Percentiles rank a stretch among this genome's conserved stretches.
Evolutionary conservation across 345 rosid species (phyloP).

Genomic region (Crucihimalaya himalaica): DNA sequence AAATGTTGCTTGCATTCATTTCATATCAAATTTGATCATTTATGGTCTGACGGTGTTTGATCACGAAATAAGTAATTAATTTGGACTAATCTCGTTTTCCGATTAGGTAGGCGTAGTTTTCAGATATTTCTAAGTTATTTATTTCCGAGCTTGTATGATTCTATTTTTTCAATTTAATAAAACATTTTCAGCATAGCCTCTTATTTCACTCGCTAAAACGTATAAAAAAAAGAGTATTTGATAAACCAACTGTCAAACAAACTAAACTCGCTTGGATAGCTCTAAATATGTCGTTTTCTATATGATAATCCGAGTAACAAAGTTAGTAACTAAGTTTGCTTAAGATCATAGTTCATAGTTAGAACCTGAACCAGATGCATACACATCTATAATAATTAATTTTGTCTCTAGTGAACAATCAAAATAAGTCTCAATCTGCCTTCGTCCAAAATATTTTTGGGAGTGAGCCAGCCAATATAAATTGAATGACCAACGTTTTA

Average conservation of each 20-base stretch:
- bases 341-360: slow-evolving; percentile 18
- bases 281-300: neutral
- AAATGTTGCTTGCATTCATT: neutral
- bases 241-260: neutral
- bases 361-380: slow-evolving; percentile 29
- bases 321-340: neutral
- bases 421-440: slow-evolving; percentile 19
- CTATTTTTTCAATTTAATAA: neutral
- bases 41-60: neutral
- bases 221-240: neutral
- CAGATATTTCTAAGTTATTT: neutral
- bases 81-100: neutral
- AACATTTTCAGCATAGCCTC: neutral
- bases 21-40: neutral
- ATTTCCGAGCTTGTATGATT: neutral
- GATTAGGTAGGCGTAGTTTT: neutral
- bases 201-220: neutral
- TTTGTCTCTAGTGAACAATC: slow-evolving; percentile 17
- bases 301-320: neutral
- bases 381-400: neutral
- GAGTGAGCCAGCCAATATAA: slow-evolving; percentile 13
- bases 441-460: slow-evolving; percentile 11
- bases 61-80: neutral
- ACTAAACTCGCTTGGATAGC: neutral
- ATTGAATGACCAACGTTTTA: slow-evolving; percentile 11